Conservation (phyloP, 169 alveolate species). For the Plasmodium yoelii region DNA sequence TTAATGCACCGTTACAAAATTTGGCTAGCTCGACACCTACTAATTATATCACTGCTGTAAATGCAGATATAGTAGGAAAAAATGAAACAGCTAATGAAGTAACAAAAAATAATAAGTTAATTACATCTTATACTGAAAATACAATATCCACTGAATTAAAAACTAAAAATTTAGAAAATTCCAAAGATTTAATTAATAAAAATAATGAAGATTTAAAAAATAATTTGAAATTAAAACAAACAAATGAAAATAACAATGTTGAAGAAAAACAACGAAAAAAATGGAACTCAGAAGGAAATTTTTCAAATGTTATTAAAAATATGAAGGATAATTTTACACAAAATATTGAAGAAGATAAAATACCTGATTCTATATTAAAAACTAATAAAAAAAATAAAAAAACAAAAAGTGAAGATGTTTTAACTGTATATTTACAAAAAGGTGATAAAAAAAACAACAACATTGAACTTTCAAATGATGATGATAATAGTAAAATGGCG, state of each 20-base stretch:
- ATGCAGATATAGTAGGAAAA: too few relatives aligned
- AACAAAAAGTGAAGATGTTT: conserved; percentile 35
- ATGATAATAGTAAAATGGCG: too few relatives aligned
- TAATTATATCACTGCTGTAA: too few relatives aligned
- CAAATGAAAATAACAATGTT: conserved; percentile 22
- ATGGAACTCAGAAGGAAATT: conserved; percentile 40
- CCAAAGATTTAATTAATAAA: neutral
- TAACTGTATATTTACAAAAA: neutral
- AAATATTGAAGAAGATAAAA: conserved; percentile 7
- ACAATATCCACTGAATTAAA: conserved; percentile 29
- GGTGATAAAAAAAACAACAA: neutral
- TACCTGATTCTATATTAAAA: neutral
- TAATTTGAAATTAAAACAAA: conserved; percentile 7
- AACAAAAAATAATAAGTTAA: neutral
- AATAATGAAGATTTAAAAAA: conserved; percentile 8
- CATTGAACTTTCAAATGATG: neutral
- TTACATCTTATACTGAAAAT: neutral
- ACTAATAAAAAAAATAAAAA: conserved; percentile 33
- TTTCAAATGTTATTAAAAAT: conserved; percentile 23
- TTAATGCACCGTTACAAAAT: too few relatives aligned
- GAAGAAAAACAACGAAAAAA: conserved; percentile 21
- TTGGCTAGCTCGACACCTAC: too few relatives aligned
- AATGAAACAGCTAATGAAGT: neutral
- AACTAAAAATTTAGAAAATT: conserved; percentile 6
- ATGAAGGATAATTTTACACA: neutral